These are phyloP conservation scores for Ophiostoma sp. DNA, from an alignment of 2,329 filamentous ascomycete genomes.

Conservation along the genomic window DNA sequence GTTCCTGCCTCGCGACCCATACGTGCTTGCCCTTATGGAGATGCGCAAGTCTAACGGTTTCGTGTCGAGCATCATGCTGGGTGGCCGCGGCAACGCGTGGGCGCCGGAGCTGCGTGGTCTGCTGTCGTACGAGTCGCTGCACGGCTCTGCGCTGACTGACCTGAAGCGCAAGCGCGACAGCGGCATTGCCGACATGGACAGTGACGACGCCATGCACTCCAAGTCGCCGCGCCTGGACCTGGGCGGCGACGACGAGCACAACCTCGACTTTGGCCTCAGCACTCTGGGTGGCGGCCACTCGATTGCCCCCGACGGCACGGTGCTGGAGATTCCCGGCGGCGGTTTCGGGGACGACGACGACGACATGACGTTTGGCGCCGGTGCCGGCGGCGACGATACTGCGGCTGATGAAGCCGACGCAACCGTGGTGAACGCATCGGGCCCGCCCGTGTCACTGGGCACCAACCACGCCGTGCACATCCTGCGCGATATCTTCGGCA, in stretches of 20 bases:
- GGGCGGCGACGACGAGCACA: conserved; percentile 53
- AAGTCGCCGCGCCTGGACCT: conserved; percentile 67
- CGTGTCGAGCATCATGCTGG: conserved; percentile 78
- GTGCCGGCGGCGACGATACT: conserved; percentile 36
- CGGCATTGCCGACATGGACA: conserved; percentile 71
- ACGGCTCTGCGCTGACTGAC: conserved; percentile 60
- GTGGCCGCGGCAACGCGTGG: conserved; percentile 73
- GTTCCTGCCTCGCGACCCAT: conserved; percentile 81
- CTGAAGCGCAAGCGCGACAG: conserved; percentile 92
- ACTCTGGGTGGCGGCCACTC: conserved; percentile 49
- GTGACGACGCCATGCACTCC: conserved; percentile 52
- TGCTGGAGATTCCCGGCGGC: conserved; percentile 57
- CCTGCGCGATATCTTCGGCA: conserved; percentile 79
- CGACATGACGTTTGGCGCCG: conserved; percentile 31
- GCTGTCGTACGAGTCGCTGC: conserved; percentile 77
- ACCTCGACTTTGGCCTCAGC: conserved; percentile 36
- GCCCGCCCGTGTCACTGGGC: conserved; percentile 78
- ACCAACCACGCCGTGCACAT: conserved; percentile 96
- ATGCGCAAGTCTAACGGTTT: conserved; percentile 90
- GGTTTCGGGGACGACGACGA: conserved; percentile 43
- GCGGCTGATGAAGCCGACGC: conserved; percentile 60
- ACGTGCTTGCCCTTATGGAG: conserved; percentile 80
- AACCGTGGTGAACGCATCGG: conserved; percentile 70
- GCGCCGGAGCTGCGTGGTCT: conserved; percentile 90
- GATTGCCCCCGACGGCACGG: conserved; percentile 55